Base-by-base conservation (phyloP, 495 filamentous ascomycete species). In the Trypethelium eluteriae region DNA sequence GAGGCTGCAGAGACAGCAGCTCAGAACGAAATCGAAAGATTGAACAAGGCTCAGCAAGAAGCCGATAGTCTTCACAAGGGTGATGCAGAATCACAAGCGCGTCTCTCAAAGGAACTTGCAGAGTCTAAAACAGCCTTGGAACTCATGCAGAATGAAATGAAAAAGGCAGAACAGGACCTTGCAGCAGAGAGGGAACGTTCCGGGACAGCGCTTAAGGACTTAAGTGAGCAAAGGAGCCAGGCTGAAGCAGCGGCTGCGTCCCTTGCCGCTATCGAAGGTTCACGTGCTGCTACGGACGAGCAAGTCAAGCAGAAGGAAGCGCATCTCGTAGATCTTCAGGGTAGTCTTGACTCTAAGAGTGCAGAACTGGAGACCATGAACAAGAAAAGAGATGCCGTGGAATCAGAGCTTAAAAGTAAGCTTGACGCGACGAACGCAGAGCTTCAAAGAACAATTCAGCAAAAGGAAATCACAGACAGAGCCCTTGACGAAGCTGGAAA, bases 151-250 rank as follows among this genome's bases (percentile, higher is more conserved):
- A 59, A 59, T 9, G 53, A 59, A 2, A 32, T 59, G 2, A 6
- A 1, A 59, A 59, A 59, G n/a, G 53, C 53, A 36, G 36, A 59
- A 32, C 53, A 59, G 18, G 53, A 59, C 36, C 53, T 59, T 2
- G 10, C 36, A 5, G 14, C 6, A 0, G 53, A 59, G 4, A 59
- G 36, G 18, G 53, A 59, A 32, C 53, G 53, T 11, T 59, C 53
- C 10, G 53, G 36, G 53, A 18, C 6, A 39, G 53, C 53, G 7
- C 18, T 59, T 4, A 34, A 59, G 14, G 53, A 59, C 7, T 2
- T 59, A 32, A 36, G 6, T 36, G 53, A 59, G 53, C 14, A 59
- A 7, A 59, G 36, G 32, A 18, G 5, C 0, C 34, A 59, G 32
- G 53, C 53, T 7, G 53, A 59, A 59, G 53, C 53, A 7, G 7